Percentiles rank a stretch among this genome's conserved stretches.
These are phyloP conservation scores for Phytophthora pistaciae DNA, from an alignment of 352 stramenopile species.

Conservation along the genomic window DNA sequence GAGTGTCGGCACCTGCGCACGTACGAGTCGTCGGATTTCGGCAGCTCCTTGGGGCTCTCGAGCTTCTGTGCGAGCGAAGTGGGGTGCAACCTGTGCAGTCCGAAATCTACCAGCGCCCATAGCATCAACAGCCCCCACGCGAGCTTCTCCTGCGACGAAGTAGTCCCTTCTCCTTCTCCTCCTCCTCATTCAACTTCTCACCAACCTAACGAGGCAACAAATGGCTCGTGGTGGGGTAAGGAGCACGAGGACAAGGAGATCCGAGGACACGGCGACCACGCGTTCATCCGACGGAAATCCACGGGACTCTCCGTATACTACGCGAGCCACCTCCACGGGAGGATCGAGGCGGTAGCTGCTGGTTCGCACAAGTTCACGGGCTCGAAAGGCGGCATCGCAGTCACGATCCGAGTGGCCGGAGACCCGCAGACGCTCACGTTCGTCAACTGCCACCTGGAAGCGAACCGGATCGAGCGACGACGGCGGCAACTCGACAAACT, in stretches of 20 bases:
- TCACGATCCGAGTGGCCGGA: slow-evolving; percentile 50
- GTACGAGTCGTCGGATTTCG: slow-evolving; percentile 22
- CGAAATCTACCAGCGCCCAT: slow-evolving; percentile 11
- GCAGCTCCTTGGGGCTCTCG: slow-evolving; percentile 8
- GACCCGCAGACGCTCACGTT: slow-evolving; percentile 70
- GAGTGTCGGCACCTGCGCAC: slow-evolving; percentile 14
- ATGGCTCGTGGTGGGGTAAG: slow-evolving; percentile 24
- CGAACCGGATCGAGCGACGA: slow-evolving; percentile 58
- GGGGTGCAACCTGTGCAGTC: slow-evolving; percentile 16
- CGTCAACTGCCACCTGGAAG: slow-evolving; percentile 77
- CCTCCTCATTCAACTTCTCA: not conserved
- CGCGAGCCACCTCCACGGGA: slow-evolving; percentile 35
- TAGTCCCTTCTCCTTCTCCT: not conserved
- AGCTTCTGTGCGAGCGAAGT: slow-evolving; percentile 22
- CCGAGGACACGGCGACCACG: slow-evolving; percentile 64
- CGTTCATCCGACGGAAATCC: slow-evolving; percentile 70
- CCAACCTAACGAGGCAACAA: not conserved
- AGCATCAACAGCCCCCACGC: slow-evolving; percentile 13
- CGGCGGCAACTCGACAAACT: slow-evolving; percentile 66
- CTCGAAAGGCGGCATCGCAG: slow-evolving; percentile 70
- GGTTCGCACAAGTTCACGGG: slow-evolving; percentile 74
- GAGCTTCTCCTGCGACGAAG: slow-evolving; percentile 17
- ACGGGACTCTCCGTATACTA: slow-evolving; percentile 76
- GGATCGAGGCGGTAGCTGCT: slow-evolving; percentile 56
- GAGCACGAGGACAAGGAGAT: slow-evolving; percentile 48